phyloP scores from a whole-genome alignment of 2,329 filamentous ascomycete genomes.

The Claviceps sp. region DNA sequence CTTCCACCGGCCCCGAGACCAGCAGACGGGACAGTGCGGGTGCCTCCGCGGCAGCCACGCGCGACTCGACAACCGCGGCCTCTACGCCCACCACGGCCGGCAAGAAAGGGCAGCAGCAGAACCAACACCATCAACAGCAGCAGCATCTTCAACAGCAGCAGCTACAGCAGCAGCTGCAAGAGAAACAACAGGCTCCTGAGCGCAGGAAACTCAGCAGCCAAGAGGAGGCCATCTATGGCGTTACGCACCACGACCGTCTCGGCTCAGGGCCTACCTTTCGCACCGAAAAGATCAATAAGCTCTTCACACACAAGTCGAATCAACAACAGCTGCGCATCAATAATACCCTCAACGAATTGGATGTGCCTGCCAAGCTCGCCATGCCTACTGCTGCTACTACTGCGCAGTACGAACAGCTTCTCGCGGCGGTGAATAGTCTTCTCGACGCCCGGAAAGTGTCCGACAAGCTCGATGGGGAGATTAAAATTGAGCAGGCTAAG shows the following conservation, averaged over 20 bases:
- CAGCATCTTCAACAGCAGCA: not conserved
- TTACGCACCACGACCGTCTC: constrained; percentile 73
- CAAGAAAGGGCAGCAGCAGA: constrained; percentile 33
- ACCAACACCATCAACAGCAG: not conserved
- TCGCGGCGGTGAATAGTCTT: constrained; percentile 52
- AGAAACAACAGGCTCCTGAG: constrained; percentile 29
- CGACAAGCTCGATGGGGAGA: constrained; percentile 64
- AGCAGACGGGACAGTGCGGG: constrained; percentile 41
- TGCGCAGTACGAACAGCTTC: constrained; percentile 55
- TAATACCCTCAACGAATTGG: constrained; percentile 57
- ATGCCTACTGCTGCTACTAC: constrained; percentile 65
- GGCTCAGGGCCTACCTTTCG: constrained; percentile 81
- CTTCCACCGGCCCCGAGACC: constrained; percentile 17
- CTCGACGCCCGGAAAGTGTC: constrained; percentile 61
- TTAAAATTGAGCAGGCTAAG: constrained; percentile 45
- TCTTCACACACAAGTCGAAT: constrained; percentile 63
- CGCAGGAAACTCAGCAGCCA: constrained; percentile 59
- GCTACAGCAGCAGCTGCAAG: constrained; percentile 9
- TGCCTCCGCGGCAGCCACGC: constrained; percentile 24
- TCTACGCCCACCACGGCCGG: constrained; percentile 24
- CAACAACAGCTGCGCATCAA: constrained; percentile 65
- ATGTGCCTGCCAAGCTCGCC: constrained; percentile 53
- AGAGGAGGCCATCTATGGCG: constrained; percentile 69
- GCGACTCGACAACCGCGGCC: constrained; percentile 21
- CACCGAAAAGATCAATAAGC: constrained; percentile 66